A percentile compares a stretch with the other conserved stretches of the same genome.
Conservation (phyloP, 2,329 filamentous ascomycete genomes). For the Exophiala dermatitidis region DNA sequence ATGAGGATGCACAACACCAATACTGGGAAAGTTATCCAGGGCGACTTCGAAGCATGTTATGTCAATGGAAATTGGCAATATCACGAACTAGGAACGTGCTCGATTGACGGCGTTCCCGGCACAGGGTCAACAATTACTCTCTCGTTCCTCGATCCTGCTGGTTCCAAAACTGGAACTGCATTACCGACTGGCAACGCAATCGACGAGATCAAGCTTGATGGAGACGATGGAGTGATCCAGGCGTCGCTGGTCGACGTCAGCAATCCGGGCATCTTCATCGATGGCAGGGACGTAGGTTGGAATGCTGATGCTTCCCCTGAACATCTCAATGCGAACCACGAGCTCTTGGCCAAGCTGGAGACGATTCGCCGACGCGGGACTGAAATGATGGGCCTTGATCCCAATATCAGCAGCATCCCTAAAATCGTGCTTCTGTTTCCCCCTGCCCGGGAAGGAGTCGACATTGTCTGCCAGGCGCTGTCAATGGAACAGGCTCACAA, state of each 20-base stretch:
- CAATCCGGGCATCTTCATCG: constrained; percentile 58
- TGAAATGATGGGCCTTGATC: constrained; percentile 54
- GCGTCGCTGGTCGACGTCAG: constrained; percentile 57
- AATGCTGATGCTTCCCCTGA: constrained; percentile 48
- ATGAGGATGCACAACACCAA: constrained; percentile 65
- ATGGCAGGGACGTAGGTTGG: constrained; percentile 47
- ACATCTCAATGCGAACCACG: constrained; percentile 43
- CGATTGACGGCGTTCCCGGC: constrained; percentile 59
- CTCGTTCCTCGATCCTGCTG: constrained; percentile 56
- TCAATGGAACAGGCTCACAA: constrained; percentile 53
- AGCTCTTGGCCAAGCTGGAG: constrained; percentile 45
- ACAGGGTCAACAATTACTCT: constrained; percentile 51
- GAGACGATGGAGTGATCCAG: constrained; percentile 31
- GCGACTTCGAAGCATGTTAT: constrained; percentile 46
- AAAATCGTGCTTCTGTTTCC: constrained; percentile 59
- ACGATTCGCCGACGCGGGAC: constrained; percentile 52
- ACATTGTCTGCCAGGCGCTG: constrained; percentile 44
- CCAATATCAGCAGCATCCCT: constrained; percentile 39
- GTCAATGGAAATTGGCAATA: constrained; percentile 25
- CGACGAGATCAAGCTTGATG: constrained; percentile 42
- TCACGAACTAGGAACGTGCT: constrained; percentile 45
- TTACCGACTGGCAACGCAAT: constrained; percentile 53
- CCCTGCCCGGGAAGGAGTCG: constrained; percentile 40
- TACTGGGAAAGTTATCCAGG: constrained; percentile 56
- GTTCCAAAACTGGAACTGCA: constrained; percentile 55